phyloP scores from a whole-genome alignment of 768 basidiomycete genomes.

The Imleria badia region DNA sequence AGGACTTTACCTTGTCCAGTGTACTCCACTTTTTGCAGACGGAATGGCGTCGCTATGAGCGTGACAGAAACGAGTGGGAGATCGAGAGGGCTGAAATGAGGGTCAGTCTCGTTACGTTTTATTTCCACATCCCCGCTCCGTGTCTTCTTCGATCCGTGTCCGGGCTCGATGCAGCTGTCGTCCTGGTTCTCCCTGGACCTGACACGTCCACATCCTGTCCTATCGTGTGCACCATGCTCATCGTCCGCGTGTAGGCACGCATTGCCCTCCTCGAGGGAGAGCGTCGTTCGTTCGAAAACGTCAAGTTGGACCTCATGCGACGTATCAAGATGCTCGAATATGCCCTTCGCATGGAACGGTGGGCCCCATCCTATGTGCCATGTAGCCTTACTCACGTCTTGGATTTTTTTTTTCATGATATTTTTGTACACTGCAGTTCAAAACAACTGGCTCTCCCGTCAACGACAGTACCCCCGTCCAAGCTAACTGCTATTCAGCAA shows the following conservation, averaged over 20 bases:
- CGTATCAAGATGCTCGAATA: conserved; percentile 99
- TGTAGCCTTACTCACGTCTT: conserved; percentile 4
- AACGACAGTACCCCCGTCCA: conserved; percentile 59
- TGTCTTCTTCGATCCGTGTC: not conserved
- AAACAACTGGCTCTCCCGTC: conserved; percentile 70
- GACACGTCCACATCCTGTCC: not conserved
- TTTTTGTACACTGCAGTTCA: conserved; percentile 48
- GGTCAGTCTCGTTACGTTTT: conserved; percentile 50
- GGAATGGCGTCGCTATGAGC: conserved; percentile 96
- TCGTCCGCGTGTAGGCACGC: conserved; percentile 62
- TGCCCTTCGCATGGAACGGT: conserved; percentile 96
- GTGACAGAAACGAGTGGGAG: conserved; percentile 99
- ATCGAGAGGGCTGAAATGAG: conserved; percentile 99
- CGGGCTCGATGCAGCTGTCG: not conserved
- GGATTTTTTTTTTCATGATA: conserved; percentile 35
- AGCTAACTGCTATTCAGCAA: conserved; percentile 60
- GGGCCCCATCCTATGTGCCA: conserved; percentile 27
- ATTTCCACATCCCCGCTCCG: not conserved
- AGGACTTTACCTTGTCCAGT: conserved; percentile 90
- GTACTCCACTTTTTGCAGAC: conserved; percentile 98
- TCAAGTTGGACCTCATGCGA: conserved; percentile 92
- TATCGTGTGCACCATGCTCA: conserved; percentile 8
- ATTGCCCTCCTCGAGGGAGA: conserved; percentile 98
- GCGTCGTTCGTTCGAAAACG: conserved; percentile 94
- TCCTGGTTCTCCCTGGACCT: not conserved